A percentile compares a stretch with the other conserved stretches of the same genome.
Conservation (phyloP, 2,329 filamentous ascomycete genomes). For the Aspergillus intermedius region DNA sequence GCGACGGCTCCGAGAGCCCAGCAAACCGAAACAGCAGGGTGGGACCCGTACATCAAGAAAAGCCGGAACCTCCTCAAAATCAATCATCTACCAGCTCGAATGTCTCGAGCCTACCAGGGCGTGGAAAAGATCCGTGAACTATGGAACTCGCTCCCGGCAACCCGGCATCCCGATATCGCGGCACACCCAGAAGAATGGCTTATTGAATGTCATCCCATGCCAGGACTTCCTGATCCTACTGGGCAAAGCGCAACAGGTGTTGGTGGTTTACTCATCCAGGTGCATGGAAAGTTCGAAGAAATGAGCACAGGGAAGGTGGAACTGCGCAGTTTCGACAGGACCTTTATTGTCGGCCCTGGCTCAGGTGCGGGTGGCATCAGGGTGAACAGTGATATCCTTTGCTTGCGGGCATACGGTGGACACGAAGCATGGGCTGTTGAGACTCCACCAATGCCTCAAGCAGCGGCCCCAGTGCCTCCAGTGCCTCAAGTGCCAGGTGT, state of each 20-base stretch:
- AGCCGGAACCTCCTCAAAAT: slow-evolving; percentile 74
- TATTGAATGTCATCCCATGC: slow-evolving; percentile 71
- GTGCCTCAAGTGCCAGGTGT: slow-evolving; percentile 2
- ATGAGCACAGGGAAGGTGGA: slow-evolving; percentile 54
- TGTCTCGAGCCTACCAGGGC: slow-evolving; percentile 62
- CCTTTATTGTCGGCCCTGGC: slow-evolving; percentile 72
- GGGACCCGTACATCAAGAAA: slow-evolving; percentile 68
- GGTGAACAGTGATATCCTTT: slow-evolving; percentile 73
- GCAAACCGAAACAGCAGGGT: slow-evolving; percentile 47
- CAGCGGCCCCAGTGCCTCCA: slow-evolving; percentile 2
- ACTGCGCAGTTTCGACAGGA: slow-evolving; percentile 71
- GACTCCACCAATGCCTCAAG: slow-evolving; percentile 20
- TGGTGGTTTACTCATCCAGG: slow-evolving; percentile 67
- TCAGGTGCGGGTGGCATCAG: slow-evolving; percentile 59
- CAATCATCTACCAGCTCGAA: slow-evolving; percentile 52
- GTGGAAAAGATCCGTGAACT: slow-evolving; percentile 57
- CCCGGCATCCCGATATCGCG: slow-evolving; percentile 66
- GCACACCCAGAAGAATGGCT: slow-evolving; percentile 66
- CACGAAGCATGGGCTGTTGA: slow-evolving; percentile 46
- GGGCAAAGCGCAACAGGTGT: slow-evolving; percentile 60
- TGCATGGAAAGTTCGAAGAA: slow-evolving; percentile 84
- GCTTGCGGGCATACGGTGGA: slow-evolving; percentile 61
- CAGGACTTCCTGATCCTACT: slow-evolving; percentile 63
- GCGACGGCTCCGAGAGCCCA: slow-evolving; percentile 49
- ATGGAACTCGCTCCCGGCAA: slow-evolving; percentile 65